These are phyloP conservation scores for Paecilomyces dactylethromorphus DNA, from an alignment of 2,329 filamentous ascomycete genomes.

Conservation along the genomic window DNA sequence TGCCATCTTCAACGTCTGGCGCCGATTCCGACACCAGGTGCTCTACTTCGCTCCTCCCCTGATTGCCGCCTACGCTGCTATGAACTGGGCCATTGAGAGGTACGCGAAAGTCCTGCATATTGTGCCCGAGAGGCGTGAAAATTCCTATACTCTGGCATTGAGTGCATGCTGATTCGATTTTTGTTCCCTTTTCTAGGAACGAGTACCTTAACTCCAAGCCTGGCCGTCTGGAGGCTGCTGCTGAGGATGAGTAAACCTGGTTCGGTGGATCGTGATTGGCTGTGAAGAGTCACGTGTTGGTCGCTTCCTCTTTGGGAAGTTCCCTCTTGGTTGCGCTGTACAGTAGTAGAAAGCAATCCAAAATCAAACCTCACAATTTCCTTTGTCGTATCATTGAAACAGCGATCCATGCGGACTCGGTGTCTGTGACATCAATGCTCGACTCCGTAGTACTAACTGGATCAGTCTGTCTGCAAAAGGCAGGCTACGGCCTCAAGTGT, in stretches of 20 bases:
- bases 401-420: no score
- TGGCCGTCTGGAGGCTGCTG: slow-evolving; percentile 32
- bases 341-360: slow-evolving; percentile 37
- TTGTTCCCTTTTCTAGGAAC: slow-evolving; percentile 28
- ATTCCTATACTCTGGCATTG: slow-evolving; percentile 2
- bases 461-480: no score
- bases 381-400: background rate
- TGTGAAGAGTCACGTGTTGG: background rate
- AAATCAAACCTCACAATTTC: background rate
- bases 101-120: slow-evolving; percentile 42
- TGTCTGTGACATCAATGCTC: no score
- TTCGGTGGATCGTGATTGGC: background rate
- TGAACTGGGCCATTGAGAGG: slow-evolving; percentile 90
- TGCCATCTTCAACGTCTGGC: slow-evolving; percentile 92
- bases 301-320: background rate
- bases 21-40: slow-evolving; percentile 77
- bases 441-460: no score
- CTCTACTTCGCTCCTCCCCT: slow-evolving; percentile 83
- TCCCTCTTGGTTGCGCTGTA: slow-evolving; percentile 28
- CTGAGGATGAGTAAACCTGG: slow-evolving; percentile 24
- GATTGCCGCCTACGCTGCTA: slow-evolving; percentile 68
- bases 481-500: no score
- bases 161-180: slow-evolving; percentile 1
- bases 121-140: background rate
- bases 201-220: slow-evolving; percentile 47